A percentile compares a stretch with the other conserved stretches of the same genome.
These are phyloP conservation scores for Mycena filopes DNA, from an alignment of 768 basidiomycete species.

Conservation along the genomic window DNA sequence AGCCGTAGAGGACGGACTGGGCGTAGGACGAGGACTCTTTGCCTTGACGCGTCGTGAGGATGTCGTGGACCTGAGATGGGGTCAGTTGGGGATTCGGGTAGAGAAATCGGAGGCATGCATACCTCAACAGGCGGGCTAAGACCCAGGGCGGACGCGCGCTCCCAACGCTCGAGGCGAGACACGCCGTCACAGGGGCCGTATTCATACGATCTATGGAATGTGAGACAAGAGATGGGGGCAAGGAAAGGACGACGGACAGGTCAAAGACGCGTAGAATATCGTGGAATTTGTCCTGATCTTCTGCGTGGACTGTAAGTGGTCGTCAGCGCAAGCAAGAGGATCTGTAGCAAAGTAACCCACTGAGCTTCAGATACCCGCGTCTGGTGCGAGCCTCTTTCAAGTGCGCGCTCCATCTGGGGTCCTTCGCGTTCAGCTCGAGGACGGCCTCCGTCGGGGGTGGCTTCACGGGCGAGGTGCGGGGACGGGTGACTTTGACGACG, in stretches of 20 bases:
- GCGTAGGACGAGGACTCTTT: constrained; percentile 60
- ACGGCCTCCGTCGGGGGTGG: constrained; percentile 27
- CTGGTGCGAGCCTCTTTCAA: constrained; percentile 58
- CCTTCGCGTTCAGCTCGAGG: constrained; percentile 59
- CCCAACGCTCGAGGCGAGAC: constrained; percentile 88
- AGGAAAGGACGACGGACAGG: constrained; percentile 52
- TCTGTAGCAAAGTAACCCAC: constrained; percentile 55
- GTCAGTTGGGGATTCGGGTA: no score
- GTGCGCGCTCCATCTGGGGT: constrained; percentile 62
- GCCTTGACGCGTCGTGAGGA: constrained; percentile 78
- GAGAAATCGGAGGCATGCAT: no score
- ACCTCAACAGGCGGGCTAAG: constrained; percentile 86
- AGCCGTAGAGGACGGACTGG: constrained; percentile 70
- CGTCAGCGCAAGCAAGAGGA: neutral
- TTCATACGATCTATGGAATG: constrained; percentile 67
- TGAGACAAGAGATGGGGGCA: constrained; percentile 15
- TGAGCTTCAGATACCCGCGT: constrained; percentile 66
- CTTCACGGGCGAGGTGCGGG: constrained; percentile 19
- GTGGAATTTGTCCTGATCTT: constrained; percentile 70
- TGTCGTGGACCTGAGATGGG: constrained; percentile 72
- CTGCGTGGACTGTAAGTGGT: constrained; percentile 65
- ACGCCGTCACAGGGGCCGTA: constrained; percentile 86
- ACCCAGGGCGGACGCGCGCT: constrained; percentile 82
- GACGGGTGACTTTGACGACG: constrained; percentile 10
- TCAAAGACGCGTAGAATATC: constrained; percentile 86